Percentiles rank a stretch among this genome's conserved stretches.
phyloP scores from a whole-genome alignment of 441 rosid species.

The Rhodomyrtus psidioides region DNA sequence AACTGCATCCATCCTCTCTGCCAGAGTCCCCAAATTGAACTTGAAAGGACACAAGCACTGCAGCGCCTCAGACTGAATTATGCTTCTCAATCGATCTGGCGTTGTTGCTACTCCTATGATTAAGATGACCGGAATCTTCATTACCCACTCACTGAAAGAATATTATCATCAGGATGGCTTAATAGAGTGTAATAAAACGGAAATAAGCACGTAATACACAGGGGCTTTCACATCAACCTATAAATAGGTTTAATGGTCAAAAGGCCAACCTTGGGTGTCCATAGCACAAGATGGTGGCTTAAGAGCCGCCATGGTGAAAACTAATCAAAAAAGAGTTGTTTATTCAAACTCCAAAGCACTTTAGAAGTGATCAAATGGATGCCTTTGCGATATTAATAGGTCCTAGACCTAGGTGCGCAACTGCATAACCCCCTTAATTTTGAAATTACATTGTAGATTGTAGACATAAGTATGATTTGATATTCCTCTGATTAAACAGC shows the following conservation, averaged over 20 bases:
- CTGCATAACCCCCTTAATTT: background rate
- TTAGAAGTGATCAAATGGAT: background rate
- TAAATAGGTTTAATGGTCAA: background rate
- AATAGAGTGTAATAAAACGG: background rate
- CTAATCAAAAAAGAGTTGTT: background rate
- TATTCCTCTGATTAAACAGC: background rate
- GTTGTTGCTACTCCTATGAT: slow-evolving; percentile 91
- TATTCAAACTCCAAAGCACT: background rate
- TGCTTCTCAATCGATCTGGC: slow-evolving; percentile 54
- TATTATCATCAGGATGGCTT: background rate
- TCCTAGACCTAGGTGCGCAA: background rate
- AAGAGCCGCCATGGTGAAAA: background rate
- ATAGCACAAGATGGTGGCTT: background rate
- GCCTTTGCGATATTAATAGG: background rate
- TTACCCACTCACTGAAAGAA: slow-evolving; percentile 72
- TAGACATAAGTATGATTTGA: background rate
- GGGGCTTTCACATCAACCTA: background rate
- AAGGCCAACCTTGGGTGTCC: background rate
- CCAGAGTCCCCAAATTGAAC: slow-evolving; percentile 70
- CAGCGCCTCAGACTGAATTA: slow-evolving; percentile 54
- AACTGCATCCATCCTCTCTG: slow-evolving; percentile 81
- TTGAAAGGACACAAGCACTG: slow-evolving; percentile 54
- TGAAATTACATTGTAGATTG: background rate
- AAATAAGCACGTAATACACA: background rate
- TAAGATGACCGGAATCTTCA: slow-evolving; percentile 69